These are phyloP conservation scores for Musa balbisiana DNA, from an alignment of 202 grass and related monocot species.

Conservation along the genomic window DNA sequence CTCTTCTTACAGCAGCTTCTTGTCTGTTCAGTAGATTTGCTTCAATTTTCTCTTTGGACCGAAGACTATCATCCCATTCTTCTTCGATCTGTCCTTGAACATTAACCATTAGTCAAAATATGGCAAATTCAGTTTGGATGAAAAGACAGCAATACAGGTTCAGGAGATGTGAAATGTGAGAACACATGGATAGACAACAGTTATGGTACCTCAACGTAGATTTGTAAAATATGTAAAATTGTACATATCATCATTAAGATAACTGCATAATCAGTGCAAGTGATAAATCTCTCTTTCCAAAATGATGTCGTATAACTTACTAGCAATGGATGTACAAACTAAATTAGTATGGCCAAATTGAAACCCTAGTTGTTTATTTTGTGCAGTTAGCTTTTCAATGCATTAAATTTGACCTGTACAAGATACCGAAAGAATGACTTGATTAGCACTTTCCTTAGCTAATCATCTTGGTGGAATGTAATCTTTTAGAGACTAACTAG, in stretches of 20 bases:
- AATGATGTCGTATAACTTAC: neutral
- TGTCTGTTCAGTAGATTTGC: conserved; percentile 16
- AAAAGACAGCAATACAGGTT: too few relatives aligned
- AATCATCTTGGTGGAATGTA: too few relatives aligned
- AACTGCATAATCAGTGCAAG: neutral
- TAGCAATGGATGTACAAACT: neutral
- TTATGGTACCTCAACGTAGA: neutral
- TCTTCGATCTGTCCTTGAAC: conserved; percentile 1
- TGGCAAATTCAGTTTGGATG: too few relatives aligned
- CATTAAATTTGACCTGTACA: too few relatives aligned
- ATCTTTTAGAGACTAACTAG: too few relatives aligned
- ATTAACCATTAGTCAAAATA: neutral
- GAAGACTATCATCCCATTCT: conserved; percentile 25
- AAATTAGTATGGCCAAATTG: neutral
- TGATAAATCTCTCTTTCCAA: neutral
- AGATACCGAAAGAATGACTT: too few relatives aligned
- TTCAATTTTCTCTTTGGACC: conserved; percentile 26
- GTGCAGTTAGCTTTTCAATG: too few relatives aligned
- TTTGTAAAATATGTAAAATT: too few relatives aligned
- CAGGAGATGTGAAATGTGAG: neutral
- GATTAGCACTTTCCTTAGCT: too few relatives aligned
- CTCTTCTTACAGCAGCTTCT: conserved; percentile 30
- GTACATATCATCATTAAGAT: neutral
- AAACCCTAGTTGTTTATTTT: too few relatives aligned
- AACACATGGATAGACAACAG: neutral